Conservation (phyloP, 2,329 filamentous ascomycete species). For the Daldinia eschscholtzii region DNA sequence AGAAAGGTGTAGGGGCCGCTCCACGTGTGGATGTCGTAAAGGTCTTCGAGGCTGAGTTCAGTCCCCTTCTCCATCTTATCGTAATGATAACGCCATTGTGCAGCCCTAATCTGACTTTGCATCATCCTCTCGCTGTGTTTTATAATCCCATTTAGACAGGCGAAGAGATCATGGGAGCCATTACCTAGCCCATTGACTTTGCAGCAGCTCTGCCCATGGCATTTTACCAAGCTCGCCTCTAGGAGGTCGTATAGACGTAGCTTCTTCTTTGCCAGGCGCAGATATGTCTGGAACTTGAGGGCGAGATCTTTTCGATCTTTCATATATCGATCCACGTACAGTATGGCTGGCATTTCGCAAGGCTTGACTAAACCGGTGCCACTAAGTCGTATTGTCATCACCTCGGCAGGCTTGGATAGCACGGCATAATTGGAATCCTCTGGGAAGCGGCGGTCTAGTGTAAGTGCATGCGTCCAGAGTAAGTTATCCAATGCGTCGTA, state of each 20-base stretch:
- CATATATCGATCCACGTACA: constrained; percentile 69
- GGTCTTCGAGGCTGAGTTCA: constrained; percentile 48
- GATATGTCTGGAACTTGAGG: constrained; percentile 58
- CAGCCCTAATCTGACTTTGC: constrained; percentile 44
- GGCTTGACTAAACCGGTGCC: constrained; percentile 58
- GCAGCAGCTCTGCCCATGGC: constrained; percentile 44
- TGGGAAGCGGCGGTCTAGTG: constrained; percentile 52
- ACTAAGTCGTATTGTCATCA: constrained; percentile 62
- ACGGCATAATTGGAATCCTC: constrained; percentile 58
- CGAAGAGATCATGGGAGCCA: constrained; percentile 43
- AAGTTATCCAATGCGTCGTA: constrained; percentile 64
- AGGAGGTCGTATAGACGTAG: constrained; percentile 42
- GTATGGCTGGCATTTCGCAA: constrained; percentile 64
- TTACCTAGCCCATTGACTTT: constrained; percentile 42
- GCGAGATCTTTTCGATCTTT: constrained; percentile 60
- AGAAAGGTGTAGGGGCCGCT: constrained; percentile 56
- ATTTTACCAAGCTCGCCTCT: constrained; percentile 41
- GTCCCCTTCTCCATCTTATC: constrained; percentile 37
- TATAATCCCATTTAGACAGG: constrained; percentile 48
- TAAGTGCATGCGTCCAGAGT: constrained; percentile 61
- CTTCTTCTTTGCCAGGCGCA: constrained; percentile 45
- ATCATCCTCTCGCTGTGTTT: constrained; percentile 43
- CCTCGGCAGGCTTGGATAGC: constrained; percentile 62
- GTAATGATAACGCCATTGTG: constrained; percentile 49
- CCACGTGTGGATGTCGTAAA: constrained; percentile 56